Evolutionary conservation across 2,329 filamentous ascomycete species (phyloP), one percentile per base, ranked within the genome.

Genomic region (Colletotrichum sp.): DNA sequence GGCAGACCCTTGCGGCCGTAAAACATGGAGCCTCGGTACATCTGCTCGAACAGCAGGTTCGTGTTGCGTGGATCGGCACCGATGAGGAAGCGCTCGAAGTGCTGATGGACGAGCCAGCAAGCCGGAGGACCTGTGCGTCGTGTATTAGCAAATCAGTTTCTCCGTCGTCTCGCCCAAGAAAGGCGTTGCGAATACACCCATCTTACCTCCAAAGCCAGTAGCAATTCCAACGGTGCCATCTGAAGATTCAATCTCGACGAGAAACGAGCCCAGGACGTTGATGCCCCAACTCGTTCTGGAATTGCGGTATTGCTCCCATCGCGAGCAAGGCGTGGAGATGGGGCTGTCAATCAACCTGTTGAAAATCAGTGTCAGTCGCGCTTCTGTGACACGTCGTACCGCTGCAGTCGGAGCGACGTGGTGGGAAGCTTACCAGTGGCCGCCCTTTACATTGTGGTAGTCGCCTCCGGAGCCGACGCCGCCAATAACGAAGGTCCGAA

Each of bases 11-110:
- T 98, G 79, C 96, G 93, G 77, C 96, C 96, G 82, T 98, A 98
- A 88, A 98, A 98, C 95, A 98, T 98, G 79, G 95, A 98, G 3
- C 91, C 94, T 76, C 96, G 93, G 88, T 98, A 98, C 96, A 98
- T 98, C 84, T 98, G 95, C 88, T 98, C 96, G 83, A 98, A 98
- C 34, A 98, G 88, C 78, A 96, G 91, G 85, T 98, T 98, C 69
- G 95, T 98, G 82, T 98, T 95, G 80, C 96, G 91, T 13, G 96
- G 96, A 84, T 98, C 96, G 80, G 95, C 93, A 57, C 95, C 96
- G 79, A 98, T 90, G 77, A 98, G 87, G 90, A 98, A 98, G 77
- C 96, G 92, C 85, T 97, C 94, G 83, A 98, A 98, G 86, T 98
- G 96, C 85, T 98, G 94, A 82, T 96, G 94, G 57, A 97, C 94